Conservation (phyloP, 345 rosid genomes). For the Orychophragmus violaceus region DNA sequence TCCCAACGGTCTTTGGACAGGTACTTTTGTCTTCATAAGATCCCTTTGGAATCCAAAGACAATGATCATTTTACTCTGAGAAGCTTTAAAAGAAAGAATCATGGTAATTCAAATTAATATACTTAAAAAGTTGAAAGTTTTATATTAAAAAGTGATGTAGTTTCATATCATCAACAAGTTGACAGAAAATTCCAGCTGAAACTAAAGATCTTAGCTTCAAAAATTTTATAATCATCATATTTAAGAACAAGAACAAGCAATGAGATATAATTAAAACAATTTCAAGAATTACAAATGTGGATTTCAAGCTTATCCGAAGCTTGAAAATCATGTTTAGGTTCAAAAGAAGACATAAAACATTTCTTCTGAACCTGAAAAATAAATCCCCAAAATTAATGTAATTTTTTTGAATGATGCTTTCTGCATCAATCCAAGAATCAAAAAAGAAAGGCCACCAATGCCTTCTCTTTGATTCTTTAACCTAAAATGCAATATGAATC, state of each 20-base stretch:
- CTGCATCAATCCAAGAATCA: constrained; percentile 29
- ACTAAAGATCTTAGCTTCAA: neutral
- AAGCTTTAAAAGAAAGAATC: constrained; percentile 17
- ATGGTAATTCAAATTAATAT: neutral
- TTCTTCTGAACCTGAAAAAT: constrained; percentile 31
- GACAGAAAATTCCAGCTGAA: neutral
- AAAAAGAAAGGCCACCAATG: constrained; percentile 24
- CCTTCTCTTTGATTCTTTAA: constrained; percentile 16
- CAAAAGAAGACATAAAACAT: constrained; percentile 37
- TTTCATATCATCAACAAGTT: neutral
- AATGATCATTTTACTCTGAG: constrained; percentile 21
- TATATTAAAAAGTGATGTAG: neutral
- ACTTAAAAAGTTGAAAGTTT: neutral
- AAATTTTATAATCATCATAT: neutral
- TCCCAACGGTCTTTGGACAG: constrained; percentile 32
- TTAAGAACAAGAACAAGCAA: constrained; percentile 11
- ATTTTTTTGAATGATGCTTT: constrained; percentile 20
- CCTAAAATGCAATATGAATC: constrained; percentile 26
- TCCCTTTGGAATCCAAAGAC: constrained; percentile 37
- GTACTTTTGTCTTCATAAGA: constrained; percentile 31
- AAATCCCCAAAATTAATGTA: constrained; percentile 26
- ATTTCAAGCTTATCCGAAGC: constrained; percentile 34
- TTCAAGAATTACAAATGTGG: constrained; percentile 24
- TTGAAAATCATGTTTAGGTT: constrained; percentile 12
- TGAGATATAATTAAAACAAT: constrained; percentile 14